phyloP scores from a whole-genome alignment of 2,329 filamentous ascomycete species.

The Scytalidium sp. region DNA sequence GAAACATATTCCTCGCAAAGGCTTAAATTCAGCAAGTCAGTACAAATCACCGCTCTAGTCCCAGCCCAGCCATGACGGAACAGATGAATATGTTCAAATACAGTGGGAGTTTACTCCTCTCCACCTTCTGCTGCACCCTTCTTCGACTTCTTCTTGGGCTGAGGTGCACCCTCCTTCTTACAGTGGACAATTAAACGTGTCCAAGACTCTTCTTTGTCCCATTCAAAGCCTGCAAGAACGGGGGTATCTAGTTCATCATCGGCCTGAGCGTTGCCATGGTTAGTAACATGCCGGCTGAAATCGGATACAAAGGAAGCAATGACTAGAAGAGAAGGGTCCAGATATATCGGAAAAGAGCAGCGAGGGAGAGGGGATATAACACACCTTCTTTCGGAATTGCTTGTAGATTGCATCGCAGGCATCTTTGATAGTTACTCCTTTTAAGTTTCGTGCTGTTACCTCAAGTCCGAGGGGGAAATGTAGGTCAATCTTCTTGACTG shows the following conservation, averaged over 20 bases:
- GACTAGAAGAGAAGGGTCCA: slow-evolving; percentile 5
- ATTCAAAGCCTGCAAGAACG: slow-evolving; percentile 92
- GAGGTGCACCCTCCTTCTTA: slow-evolving; percentile 63
- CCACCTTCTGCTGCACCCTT: slow-evolving; percentile 43
- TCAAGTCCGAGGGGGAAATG: slow-evolving; percentile 86
- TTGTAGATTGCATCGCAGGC: slow-evolving; percentile 94
- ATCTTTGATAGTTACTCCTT: slow-evolving; percentile 97
- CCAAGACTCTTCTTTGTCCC: slow-evolving; percentile 92
- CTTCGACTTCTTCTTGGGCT: slow-evolving; percentile 64
- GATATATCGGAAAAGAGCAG: neutral
- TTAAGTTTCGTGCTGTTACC: slow-evolving; percentile 85
- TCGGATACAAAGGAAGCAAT: neutral
- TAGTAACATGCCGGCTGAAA: neutral
- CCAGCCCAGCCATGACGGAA: slow-evolving; percentile 10
- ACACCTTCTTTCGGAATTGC: slow-evolving; percentile 92
- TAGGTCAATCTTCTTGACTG: slow-evolving; percentile 91
- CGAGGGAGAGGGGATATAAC: slow-evolving; percentile 25
- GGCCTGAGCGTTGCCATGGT: slow-evolving; percentile 47
- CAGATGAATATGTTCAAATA: neutral
- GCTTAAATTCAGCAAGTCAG: neutral
- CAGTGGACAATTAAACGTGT: slow-evolving; percentile 85
- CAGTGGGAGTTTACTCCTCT: slow-evolving; percentile 19
- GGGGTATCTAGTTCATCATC: slow-evolving; percentile 89
- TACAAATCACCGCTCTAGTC: neutral
- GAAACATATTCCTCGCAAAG: neutral